These are phyloP conservation scores for Colletotrichum cordylinicola DNA, from an alignment of 2,329 filamentous ascomycete species.

Conservation along the genomic window DNA sequence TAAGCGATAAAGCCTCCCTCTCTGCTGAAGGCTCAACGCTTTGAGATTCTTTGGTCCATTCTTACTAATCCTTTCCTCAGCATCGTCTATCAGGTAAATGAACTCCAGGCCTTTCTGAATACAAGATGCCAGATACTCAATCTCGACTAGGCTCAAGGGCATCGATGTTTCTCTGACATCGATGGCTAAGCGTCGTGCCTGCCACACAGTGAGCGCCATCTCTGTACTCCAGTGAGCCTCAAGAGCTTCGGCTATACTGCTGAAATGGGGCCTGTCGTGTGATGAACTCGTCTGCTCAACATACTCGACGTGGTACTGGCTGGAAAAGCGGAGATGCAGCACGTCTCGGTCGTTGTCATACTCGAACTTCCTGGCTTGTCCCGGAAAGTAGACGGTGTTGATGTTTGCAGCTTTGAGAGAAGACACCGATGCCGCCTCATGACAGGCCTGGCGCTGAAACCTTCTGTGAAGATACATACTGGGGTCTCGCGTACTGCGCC, in stretches of 20 bases:
- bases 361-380: conserved; percentile 23
- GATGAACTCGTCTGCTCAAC: background rate
- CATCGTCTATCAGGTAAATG: conserved; percentile 34
- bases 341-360: conserved; percentile 30
- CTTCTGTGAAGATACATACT: conserved; percentile 1
- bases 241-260: conserved; percentile 20
- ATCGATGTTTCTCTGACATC: conserved; percentile 29
- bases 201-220: conserved; percentile 28
- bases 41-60: conserved; percentile 10
- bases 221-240: conserved; percentile 33
- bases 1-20: conserved; percentile 26
- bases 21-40: conserved; percentile 21
- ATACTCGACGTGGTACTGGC: background rate
- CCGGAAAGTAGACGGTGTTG: conserved; percentile 30
- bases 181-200: conserved; percentile 30
- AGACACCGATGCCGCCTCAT: background rate
- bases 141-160: conserved; percentile 27
- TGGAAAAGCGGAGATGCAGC: conserved; percentile 30
- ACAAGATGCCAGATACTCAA: conserved; percentile 31
- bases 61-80: conserved; percentile 12
- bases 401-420: background rate
- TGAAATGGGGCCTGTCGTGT: background rate
- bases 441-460: conserved; percentile 9
- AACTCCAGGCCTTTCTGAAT: conserved; percentile 32
- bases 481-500: background rate